Percentiles rank a stretch among this genome's conserved stretches.
Conservation (phyloP, 1,284 basidiomycete genomes). For the Porphyrellus sp. region DNA sequence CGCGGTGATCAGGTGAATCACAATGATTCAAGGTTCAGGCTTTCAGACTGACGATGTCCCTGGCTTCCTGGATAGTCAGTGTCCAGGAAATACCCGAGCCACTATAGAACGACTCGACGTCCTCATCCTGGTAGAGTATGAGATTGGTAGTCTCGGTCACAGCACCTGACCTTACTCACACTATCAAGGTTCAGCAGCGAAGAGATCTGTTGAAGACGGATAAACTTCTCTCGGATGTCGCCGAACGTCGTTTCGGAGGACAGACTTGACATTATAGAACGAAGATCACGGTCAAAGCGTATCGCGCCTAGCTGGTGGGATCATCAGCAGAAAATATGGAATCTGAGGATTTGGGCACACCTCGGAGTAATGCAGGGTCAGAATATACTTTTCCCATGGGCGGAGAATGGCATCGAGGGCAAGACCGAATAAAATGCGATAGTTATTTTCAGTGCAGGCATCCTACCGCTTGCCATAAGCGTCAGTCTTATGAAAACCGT, state of each 20-base stretch:
- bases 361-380: constrained; percentile 85
- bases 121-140: constrained; percentile 66
- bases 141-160: constrained; percentile 5
- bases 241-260: constrained; percentile 85
- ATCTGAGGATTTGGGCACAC: constrained; percentile 39
- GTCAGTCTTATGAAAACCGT: not conserved
- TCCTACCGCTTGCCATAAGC: constrained; percentile 48
- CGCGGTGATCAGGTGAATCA: not conserved
- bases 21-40: constrained; percentile 35
- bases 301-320: constrained; percentile 84
- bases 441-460: constrained; percentile 84
- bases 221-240: constrained; percentile 88
- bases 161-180: constrained; percentile 44
- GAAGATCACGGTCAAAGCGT: constrained; percentile 91
- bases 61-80: constrained; percentile 75
- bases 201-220: constrained; percentile 89
- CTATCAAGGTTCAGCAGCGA: constrained; percentile 88
- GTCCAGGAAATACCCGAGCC: constrained; percentile 91
- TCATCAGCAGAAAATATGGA: constrained; percentile 10
- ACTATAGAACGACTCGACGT: constrained; percentile 89
- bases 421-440: constrained; percentile 79
- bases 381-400: constrained; percentile 90
- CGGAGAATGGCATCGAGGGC: constrained; percentile 83
- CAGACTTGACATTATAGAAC: constrained; percentile 80
- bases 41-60: constrained; percentile 63